Evolutionary conservation across 2,329 filamentous ascomycete species (phyloP), one percentile per base, ranked within the genome.

Genomic region (Fusarium citri): DNA sequence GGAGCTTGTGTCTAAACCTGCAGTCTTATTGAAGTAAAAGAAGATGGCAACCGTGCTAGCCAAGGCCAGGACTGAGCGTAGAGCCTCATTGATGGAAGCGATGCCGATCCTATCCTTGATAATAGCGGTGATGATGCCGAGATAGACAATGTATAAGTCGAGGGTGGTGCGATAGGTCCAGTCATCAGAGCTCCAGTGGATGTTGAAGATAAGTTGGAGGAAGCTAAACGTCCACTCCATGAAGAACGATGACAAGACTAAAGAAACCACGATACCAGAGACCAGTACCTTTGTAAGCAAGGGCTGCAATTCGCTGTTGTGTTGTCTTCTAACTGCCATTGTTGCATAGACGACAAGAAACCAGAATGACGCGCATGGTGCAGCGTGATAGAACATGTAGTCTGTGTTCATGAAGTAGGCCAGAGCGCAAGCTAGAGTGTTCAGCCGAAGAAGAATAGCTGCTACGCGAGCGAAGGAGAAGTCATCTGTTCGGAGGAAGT

Each of bases 301-400:
- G 26, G 81, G 81, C 4, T 72, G 68, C 2, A 80, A 66, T 41
- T 80, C 80, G n/a, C 77, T 71, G 64, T 89, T 89, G 61, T 76
- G 71, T 28, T 72, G 70, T 11, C 76, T 76, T 25, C 79, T 79
- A 22, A 83, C 71, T 15, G 80, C 77, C 56, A 90, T 78, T 6
- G 86, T 88, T 28, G 79, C 64, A 72, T 83, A 90, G 15, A 87
- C 78, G 26, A 89, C 77, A 3, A 88, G 67, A 71, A 89, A 91
- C 87, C 88, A 91, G 74, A 90, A 89, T 37, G 83, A 88, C 30
- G 86, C 80, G 2, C 89, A 78, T 1, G 87, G 83, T 0, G 87
- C 82, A 69, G 90, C 88, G 75, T 88, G 86, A 74, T 91, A 90
- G 31, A 76, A 70, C 66, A 76, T 72, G 47, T 73, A 89, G 40